These are phyloP conservation scores for Rhazya stricta DNA, from an alignment of 257 asterid species.

Conservation along the genomic window DNA sequence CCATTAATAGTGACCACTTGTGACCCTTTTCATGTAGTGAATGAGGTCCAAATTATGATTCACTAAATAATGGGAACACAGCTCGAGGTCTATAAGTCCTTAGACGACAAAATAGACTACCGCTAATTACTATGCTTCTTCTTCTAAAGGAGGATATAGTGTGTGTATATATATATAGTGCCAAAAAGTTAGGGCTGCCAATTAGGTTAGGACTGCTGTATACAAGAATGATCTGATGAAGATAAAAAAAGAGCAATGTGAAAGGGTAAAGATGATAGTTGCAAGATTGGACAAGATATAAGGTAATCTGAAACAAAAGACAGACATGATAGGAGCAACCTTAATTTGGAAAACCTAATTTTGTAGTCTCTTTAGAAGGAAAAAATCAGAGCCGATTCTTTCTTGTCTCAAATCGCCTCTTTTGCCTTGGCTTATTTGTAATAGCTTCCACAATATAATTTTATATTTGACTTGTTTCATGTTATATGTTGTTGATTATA, in stretches of 20 bases:
- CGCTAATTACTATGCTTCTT: slow-evolving; percentile 26
- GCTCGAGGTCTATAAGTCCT: slow-evolving; percentile 52
- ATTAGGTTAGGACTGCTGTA: slow-evolving; percentile 7
- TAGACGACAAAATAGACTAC: slow-evolving; percentile 26
- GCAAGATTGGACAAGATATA: slow-evolving; percentile 6
- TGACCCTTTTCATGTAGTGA: background rate
- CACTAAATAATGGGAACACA: slow-evolving; percentile 51
- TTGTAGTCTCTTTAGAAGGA: slow-evolving; percentile 8
- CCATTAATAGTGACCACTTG: background rate
- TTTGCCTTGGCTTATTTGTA: background rate
- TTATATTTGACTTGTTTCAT: background rate
- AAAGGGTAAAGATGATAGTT: slow-evolving; percentile 8
- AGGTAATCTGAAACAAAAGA: background rate
- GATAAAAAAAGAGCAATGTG: slow-evolving; percentile 3
- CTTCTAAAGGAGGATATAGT: slow-evolving; percentile 15
- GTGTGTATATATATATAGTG: slow-evolving; percentile 4
- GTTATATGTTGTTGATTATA: background rate
- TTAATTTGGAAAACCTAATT: slow-evolving; percentile 6
- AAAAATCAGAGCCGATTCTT: background rate
- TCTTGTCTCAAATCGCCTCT: background rate
- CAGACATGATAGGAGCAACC: slow-evolving; percentile 3
- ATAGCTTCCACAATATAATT: background rate
- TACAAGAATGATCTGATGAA: background rate
- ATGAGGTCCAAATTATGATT: slow-evolving; percentile 5
- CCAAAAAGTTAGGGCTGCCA: slow-evolving; percentile 31